Evolutionary conservation across 176 grass and related monocot genomes (phyloP), one percentile per base, ranked within the genome.

Genomic region (Alopecurus myosuroides): DNA sequence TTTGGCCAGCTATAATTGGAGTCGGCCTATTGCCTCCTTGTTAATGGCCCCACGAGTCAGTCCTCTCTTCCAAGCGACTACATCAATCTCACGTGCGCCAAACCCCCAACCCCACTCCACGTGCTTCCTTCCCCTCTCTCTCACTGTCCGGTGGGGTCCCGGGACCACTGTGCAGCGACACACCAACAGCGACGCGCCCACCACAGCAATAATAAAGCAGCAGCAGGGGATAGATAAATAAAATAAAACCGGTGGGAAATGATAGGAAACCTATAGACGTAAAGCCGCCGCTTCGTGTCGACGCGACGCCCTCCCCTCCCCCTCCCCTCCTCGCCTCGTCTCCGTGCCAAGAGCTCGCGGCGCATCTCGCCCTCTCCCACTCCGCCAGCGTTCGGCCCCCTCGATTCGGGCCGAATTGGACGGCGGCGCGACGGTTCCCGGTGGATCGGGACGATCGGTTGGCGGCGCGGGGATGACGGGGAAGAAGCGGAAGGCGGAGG

Each of bases 401-500:
- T 4, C 40, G 70, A 75, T 62, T 63, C 53, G 6, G 18, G n/a
- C 6, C 66, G 13, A 41, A 58, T 77, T 3, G 53, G 52, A 58
- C 33, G 6, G 63, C 3, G 29, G 13, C 23, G 29, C 44, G 46
- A 9, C 28, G 26, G 2, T 7, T 17, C 0, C n/a, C 10, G 28
- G 14, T 6, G 42, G 17, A 77, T 85, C 34, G 61, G 45, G n/a
- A 13, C 61, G 58, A 62, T 62, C 58, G 3, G 6, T 1, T 29
- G 15, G 31, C 10, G 20, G n/a, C 5, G 6, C 5, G 7, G n/a
- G 40, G 76, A 87, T 87, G 89, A 15, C 81, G 73, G 83, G 82
- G 65, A 92, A 89, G 93, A 95, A 92, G 86, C 70, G 93, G 28
- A 95, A 95, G 77, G 86, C 86, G 76, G 93, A 95, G 57, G 88